Percentiles rank a stretch among this genome's conserved stretches.
These are phyloP conservation scores for Cyberlindnera xylosilytica DNA, from an alignment of 805 yeast species.

Conservation along the genomic window DNA sequence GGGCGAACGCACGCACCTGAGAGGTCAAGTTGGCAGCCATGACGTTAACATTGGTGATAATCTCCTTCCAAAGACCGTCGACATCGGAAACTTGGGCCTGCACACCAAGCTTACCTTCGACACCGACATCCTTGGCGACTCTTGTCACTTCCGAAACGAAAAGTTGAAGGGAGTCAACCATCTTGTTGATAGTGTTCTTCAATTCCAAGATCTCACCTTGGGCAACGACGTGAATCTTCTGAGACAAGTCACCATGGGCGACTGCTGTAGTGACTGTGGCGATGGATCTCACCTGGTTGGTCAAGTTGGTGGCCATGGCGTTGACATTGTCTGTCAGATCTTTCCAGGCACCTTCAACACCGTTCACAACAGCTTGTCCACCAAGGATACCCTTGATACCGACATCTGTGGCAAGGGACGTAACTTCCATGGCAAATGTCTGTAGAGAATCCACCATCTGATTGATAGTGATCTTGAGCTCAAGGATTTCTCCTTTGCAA, in stretches of 20 bases:
- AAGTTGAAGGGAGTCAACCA: conserved; percentile 88
- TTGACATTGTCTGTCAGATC: conserved; percentile 88
- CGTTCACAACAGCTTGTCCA: conserved; percentile 86
- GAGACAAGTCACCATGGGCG: conserved; percentile 87
- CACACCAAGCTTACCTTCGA: conserved; percentile 88
- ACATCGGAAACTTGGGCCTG: conserved; percentile 90
- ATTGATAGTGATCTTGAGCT: conserved; percentile 80
- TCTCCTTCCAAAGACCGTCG: conserved; percentile 89
- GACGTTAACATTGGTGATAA: conserved; percentile 85
- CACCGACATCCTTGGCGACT: conserved; percentile 91
- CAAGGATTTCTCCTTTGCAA: conserved; percentile 87
- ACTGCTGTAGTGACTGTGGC: conserved; percentile 94
- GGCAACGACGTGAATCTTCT: conserved; percentile 85
- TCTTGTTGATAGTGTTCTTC: conserved; percentile 82
- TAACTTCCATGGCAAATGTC: conserved; percentile 83
- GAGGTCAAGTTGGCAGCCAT: conserved; percentile 94
- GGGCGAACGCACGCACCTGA: conserved; percentile 91
- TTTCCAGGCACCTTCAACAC: conserved; percentile 90
- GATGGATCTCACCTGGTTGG: conserved; percentile 89
- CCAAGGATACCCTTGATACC: conserved; percentile 93
- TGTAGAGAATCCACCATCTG: conserved; percentile 92
- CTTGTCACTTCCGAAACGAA: conserved; percentile 87
- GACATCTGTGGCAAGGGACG: conserved; percentile 87
- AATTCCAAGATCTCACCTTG: conserved; percentile 87
- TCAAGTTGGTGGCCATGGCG: conserved; percentile 88